Percentiles rank a stretch among this genome's conserved stretches.
phyloP scores from a whole-genome alignment of 768 basidiomycete species.

The Infundibulicybe gibba region DNA sequence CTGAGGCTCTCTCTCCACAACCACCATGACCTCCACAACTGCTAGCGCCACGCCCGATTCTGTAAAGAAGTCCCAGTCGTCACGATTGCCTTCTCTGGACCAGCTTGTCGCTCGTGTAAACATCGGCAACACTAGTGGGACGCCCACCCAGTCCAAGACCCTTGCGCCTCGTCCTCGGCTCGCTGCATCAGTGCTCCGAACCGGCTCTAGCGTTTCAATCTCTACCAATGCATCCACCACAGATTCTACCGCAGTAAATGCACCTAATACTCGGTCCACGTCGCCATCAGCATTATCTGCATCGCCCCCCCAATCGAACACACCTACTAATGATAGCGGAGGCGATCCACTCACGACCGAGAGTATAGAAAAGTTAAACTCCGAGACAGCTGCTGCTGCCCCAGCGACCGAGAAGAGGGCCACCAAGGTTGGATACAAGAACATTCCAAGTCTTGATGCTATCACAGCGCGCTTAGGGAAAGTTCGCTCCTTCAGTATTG shows the following conservation, averaged over 20 bases:
- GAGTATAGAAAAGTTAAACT: constrained; percentile 59
- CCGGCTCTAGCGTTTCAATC: constrained; percentile 51
- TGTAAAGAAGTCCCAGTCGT: constrained; percentile 16
- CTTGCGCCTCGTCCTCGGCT: constrained; percentile 62
- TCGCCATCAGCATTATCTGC: constrained; percentile 56
- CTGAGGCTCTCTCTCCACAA: constrained; percentile 6
- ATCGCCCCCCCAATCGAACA: constrained; percentile 43
- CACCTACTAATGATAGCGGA: constrained; percentile 24
- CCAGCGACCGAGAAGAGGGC: constrained; percentile 20
- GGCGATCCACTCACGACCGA: constrained; percentile 62
- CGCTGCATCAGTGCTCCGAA: constrained; percentile 69
- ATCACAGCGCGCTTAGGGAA: constrained; percentile 80
- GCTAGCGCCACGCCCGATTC: constrained; percentile 5
- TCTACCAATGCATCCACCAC: constrained; percentile 47
- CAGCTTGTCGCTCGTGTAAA: constrained; percentile 79
- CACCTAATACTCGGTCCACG: constrained; percentile 60
- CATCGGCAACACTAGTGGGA: constrained; percentile 29
- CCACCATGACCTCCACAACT: constrained; percentile 17
- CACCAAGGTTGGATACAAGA: constrained; percentile 74
- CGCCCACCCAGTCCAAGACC: constrained; percentile 16
- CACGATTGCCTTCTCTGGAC: constrained; percentile 70
- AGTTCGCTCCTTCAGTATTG: constrained; percentile 59
- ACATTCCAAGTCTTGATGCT: constrained; percentile 80
- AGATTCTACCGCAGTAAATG: constrained; percentile 68
- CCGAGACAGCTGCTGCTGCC: constrained; percentile 37